Evolutionary conservation across 1,284 basidiomycete genomes (phyloP).

Genomic region (Cryptococcus amylolentus): DNA sequence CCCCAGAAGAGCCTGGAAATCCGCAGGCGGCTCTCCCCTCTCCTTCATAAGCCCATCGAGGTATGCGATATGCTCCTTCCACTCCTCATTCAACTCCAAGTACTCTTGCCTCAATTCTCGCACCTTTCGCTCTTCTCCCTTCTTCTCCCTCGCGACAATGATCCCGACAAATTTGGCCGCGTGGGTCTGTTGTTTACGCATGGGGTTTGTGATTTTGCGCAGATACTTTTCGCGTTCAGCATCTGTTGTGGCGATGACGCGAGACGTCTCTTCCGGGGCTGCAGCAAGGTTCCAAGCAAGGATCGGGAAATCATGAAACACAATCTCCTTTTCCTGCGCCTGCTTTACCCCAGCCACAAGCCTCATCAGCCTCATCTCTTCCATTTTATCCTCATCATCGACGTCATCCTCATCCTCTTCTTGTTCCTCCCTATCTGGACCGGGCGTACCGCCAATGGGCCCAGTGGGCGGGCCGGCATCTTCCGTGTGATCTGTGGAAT

Average conservation of each 20-base stretch:
- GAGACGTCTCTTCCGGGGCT: conserved; percentile 18
- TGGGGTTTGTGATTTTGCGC: conserved; percentile 14
- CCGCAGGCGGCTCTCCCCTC: conserved; percentile 37
- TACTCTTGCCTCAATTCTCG: conserved; percentile 64
- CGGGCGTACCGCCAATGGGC: too few species aligned
- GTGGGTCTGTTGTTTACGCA: conserved; percentile 13
- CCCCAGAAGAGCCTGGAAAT: conserved; percentile 33
- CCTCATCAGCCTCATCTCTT: conserved; percentile 16
- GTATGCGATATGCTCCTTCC: conserved; percentile 65
- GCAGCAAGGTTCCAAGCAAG: conserved; percentile 29
- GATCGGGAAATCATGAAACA: conserved; percentile 20
- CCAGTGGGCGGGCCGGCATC: conserved; percentile 19
- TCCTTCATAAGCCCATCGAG: conserved; percentile 56
- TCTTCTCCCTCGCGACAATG: conserved; percentile 43
- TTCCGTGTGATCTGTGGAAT: conserved; percentile 34
- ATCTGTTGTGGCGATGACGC: conserved; percentile 8
- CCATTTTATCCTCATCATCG: conserved; percentile 1
- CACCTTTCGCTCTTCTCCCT: conserved; percentile 57
- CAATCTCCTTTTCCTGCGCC: conserved; percentile 5
- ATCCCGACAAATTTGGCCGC: conserved; percentile 18
- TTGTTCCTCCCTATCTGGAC: background rate
- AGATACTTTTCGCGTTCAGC: conserved; percentile 14
- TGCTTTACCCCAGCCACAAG: conserved; percentile 23
- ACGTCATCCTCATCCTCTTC: background rate
- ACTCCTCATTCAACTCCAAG: conserved; percentile 62